These are phyloP conservation scores for Skeletonema grethae DNA, from an alignment of 108 stramenopile species.

Conservation along the genomic window DNA sequence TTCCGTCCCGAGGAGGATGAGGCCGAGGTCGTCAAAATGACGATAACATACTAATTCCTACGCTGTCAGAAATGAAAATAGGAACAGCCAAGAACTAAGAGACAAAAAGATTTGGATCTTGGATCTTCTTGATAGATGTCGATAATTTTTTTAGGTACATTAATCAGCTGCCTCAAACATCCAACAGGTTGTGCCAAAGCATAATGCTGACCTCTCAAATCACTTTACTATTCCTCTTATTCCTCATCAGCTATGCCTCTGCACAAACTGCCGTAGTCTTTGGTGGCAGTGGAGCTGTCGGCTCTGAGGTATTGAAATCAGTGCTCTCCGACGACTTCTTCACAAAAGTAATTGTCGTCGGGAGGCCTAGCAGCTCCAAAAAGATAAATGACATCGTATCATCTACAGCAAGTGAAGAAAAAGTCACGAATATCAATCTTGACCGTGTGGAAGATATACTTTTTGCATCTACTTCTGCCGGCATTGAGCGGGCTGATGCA, in stretches of 20 bases:
- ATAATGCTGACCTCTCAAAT: neutral
- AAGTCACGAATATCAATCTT: neutral
- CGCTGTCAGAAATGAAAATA: too few species aligned
- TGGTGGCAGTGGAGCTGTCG: constrained; percentile 33
- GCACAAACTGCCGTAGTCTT: constrained; percentile 31
- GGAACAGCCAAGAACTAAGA: too few species aligned
- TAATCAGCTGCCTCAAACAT: too few species aligned
- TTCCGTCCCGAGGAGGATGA: too few species aligned
- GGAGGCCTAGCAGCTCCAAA: constrained; percentile 10
- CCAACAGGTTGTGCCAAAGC: too few species aligned
- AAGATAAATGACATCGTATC: neutral
- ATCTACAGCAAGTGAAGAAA: neutral
- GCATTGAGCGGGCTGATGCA: constrained; percentile 14
- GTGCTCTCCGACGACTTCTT: neutral
- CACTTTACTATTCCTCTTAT: neutral
- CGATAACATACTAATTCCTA: too few species aligned
- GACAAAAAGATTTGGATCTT: too few species aligned
- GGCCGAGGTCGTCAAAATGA: too few species aligned
- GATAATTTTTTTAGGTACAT: too few species aligned
- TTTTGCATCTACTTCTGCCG: neutral
- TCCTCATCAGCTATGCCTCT: neutral
- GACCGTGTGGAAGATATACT: neutral
- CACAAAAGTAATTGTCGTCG: constrained; percentile 20
- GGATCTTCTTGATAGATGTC: too few species aligned
- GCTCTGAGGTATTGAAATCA: constrained; percentile 14